phyloP scores from a whole-genome alignment of 2,329 filamentous ascomycete species.

The Epichloe typhina region DNA sequence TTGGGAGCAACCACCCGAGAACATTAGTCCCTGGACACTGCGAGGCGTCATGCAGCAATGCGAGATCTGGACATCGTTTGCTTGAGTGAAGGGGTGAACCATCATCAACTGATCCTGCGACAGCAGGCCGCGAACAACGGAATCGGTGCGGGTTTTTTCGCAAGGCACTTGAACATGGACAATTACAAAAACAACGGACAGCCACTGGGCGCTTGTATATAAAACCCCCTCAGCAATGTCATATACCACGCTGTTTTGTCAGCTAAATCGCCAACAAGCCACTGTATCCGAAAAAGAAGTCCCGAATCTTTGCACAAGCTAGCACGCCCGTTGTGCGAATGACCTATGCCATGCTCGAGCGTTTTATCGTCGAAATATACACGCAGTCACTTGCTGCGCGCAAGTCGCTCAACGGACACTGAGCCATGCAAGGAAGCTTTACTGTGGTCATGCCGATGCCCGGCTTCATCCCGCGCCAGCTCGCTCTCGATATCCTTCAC shows the following conservation, averaged over 20 bases:
- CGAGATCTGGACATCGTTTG: conserved; percentile 36
- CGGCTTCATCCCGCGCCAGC: conserved; percentile 54
- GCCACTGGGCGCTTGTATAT: no score
- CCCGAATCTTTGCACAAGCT: conserved; percentile 15
- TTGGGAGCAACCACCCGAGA: conserved; percentile 21
- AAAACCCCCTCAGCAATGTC: not conserved
- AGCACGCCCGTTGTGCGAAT: conserved; percentile 16
- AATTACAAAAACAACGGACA: no score
- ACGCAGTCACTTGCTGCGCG: no score
- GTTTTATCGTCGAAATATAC: conserved; percentile 10
- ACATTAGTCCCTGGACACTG: conserved; percentile 29
- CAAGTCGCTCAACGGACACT: no score
- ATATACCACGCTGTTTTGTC: not conserved
- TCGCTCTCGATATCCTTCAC: conserved; percentile 61
- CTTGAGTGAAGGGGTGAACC: conserved; percentile 13
- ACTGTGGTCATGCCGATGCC: conserved; percentile 60
- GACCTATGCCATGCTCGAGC: conserved; percentile 14
- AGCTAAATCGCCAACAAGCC: no score
- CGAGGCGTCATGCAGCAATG: conserved; percentile 31
- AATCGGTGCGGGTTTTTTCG: not conserved
- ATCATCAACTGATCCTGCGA: no score
- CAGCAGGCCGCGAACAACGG: no score
- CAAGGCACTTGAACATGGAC: not conserved
- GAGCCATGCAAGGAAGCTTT: conserved; percentile 36
- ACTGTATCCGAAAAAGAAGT: conserved; percentile 8